These are phyloP conservation scores for Neofusicoccum kwambonambiense DNA, from an alignment of 2,329 filamentous ascomycete species.

Conservation along the genomic window DNA sequence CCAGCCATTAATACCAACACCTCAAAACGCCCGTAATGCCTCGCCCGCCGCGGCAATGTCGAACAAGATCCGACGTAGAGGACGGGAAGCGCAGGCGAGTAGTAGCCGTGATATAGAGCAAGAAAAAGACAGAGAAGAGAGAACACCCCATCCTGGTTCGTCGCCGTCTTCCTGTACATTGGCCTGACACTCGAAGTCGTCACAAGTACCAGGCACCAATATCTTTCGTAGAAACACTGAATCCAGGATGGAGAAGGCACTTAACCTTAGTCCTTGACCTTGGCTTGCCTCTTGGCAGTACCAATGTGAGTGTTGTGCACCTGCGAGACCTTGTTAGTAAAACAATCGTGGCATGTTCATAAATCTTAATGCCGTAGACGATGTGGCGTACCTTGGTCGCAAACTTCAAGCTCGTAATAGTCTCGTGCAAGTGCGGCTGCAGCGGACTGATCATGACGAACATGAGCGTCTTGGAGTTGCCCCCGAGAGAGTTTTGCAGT, in stretches of 20 bases:
- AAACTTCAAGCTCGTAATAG: conserved; percentile 90
- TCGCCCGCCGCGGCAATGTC: no score
- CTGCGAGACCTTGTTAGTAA: conserved; percentile 37
- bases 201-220: neutral
- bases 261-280: conserved; percentile 45
- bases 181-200: neutral
- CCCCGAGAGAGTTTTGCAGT: conserved; percentile 89
- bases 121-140: conserved; percentile 6
- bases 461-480: conserved; percentile 97
- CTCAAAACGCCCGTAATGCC: no score
- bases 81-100: neutral
- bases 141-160: neutral
- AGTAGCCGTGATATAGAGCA: conserved; percentile 8
- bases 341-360: neutral
- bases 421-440: conserved; percentile 87
- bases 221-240: neutral
- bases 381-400: conserved; percentile 73
- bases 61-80: no score
- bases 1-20: no score
- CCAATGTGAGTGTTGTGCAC: conserved; percentile 91
- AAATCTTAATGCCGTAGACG: neutral
- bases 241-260: neutral
- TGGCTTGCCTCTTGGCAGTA: conserved; percentile 75
- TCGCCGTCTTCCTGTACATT: conserved; percentile 4
- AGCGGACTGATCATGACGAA: conserved; percentile 97